phyloP scores from a whole-genome alignment of 768 basidiomycete genomes.

The Daedalea quercina region DNA sequence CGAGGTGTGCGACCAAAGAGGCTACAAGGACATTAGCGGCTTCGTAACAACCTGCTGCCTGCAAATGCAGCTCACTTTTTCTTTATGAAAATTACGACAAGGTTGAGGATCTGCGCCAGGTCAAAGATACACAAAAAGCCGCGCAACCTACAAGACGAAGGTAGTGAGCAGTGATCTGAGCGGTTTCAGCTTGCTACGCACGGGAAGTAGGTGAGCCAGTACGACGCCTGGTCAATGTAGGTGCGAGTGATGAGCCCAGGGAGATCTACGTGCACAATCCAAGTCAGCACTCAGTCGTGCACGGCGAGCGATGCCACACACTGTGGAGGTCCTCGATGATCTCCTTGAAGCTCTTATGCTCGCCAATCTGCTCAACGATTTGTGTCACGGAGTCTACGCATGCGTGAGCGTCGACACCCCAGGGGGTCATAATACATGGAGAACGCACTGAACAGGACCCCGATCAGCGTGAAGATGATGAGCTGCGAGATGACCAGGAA shows the following conservation, averaged over 20 bases:
- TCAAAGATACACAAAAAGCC: slow-evolving; percentile 95
- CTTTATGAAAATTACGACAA: slow-evolving; percentile 80
- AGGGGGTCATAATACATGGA: neutral
- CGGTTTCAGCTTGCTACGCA: slow-evolving; percentile 21
- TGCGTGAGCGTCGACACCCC: neutral
- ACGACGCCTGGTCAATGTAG: slow-evolving; percentile 87
- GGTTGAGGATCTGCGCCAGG: slow-evolving; percentile 89
- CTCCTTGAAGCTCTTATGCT: slow-evolving; percentile 36
- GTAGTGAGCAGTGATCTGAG: neutral
- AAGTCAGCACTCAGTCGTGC: neutral
- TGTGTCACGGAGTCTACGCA: slow-evolving; percentile 31
- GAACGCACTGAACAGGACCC: slow-evolving; percentile 75
- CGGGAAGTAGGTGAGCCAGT: slow-evolving; percentile 94
- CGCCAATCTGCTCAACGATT: slow-evolving; percentile 41
- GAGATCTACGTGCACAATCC: slow-evolving; percentile 37
- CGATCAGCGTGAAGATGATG: slow-evolving; percentile 89
- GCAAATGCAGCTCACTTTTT: slow-evolving; percentile 46
- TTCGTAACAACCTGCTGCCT: neutral
- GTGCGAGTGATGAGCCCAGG: slow-evolving; percentile 74
- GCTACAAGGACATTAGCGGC: slow-evolving; percentile 27
- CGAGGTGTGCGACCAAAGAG: slow-evolving; percentile 85
- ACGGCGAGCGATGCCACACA: slow-evolving; percentile 14
- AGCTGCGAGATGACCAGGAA: slow-evolving; percentile 94
- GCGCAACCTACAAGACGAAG: slow-evolving; percentile 51
- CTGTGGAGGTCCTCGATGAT: slow-evolving; percentile 42